Conservation (phyloP, 2,329 filamentous ascomycete species). For the Teratosphaeria viscida region DNA sequence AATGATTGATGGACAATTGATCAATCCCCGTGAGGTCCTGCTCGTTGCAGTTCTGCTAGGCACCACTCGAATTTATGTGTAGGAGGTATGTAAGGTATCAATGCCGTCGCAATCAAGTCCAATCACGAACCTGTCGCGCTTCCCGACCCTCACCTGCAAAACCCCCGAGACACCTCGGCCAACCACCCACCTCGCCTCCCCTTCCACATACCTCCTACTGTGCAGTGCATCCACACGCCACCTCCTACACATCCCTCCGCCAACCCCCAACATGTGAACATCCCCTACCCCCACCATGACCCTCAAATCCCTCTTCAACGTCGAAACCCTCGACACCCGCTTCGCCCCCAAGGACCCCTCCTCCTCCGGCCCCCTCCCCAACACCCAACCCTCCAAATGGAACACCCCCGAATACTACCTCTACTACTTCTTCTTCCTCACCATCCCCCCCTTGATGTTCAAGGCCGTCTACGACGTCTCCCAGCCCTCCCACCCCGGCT, state of each 20-base stretch:
- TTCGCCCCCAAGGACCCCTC: conserved; percentile 54
- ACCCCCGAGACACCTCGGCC: neutral
- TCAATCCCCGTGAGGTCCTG: too few species aligned
- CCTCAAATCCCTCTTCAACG: conserved; percentile 41
- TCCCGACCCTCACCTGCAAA: neutral
- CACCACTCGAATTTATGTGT: too few species aligned
- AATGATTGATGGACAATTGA: too few species aligned
- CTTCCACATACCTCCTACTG: too few species aligned
- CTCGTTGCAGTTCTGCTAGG: too few species aligned
- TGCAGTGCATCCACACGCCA: neutral
- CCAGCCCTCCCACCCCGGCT: conserved; percentile 73
- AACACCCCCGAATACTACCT: conserved; percentile 73
- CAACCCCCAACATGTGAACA: neutral
- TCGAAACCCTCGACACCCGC: conserved; percentile 60
- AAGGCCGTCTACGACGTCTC: conserved; percentile 83
- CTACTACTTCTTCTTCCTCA: conserved; percentile 61
- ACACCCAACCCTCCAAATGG: conserved; percentile 63
- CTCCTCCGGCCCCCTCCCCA: conserved; percentile 29
- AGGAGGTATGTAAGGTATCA: neutral
- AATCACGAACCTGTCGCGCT: neutral
- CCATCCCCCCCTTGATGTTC: conserved; percentile 72
- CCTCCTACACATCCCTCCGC: neutral
- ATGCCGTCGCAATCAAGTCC: neutral
- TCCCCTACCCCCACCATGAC: conserved; percentile 1
- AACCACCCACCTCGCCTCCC: neutral